Evolutionary conservation across 208 protist genomes (phyloP).

Genomic region (Trypanosoma boissoni): DNA sequence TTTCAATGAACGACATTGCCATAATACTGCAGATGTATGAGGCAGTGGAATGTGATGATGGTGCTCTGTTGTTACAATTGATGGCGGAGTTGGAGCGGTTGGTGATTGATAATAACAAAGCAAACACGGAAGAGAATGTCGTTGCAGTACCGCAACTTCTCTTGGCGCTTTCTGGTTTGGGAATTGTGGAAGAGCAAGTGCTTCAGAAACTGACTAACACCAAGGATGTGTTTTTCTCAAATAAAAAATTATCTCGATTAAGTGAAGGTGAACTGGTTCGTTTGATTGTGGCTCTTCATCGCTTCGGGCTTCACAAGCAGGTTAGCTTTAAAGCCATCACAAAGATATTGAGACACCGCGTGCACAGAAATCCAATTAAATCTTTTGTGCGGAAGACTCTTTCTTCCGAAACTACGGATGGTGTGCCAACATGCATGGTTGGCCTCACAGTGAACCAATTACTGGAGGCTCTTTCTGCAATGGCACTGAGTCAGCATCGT

Average conservation of each 20-base stretch:
- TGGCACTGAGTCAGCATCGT: slow-evolving; percentile 14
- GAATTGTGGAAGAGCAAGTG: slow-evolving; percentile 47
- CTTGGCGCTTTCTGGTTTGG: slow-evolving; percentile 47
- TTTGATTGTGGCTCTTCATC: slow-evolving; percentile 57
- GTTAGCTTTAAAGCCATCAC: slow-evolving; percentile 31
- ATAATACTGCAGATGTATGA: slow-evolving; percentile 60
- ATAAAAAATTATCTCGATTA: slow-evolving; percentile 34
- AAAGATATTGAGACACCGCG: slow-evolving; percentile 16
- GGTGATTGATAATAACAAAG: slow-evolving; percentile 8
- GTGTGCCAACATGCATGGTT: neutral
- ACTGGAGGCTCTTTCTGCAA: slow-evolving; percentile 30
- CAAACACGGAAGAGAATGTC: neutral
- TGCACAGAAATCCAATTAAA: slow-evolving; percentile 18
- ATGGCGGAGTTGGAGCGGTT: slow-evolving; percentile 49
- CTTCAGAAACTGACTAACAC: slow-evolving; percentile 34
- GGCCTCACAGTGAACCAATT: slow-evolving; percentile 21
- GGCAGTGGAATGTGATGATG: slow-evolving; percentile 50
- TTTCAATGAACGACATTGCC: slow-evolving; percentile 43
- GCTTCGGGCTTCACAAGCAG: slow-evolving; percentile 69
- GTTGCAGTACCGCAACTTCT: slow-evolving; percentile 36
- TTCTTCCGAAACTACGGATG: neutral
- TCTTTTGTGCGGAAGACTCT: neutral
- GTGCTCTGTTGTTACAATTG: slow-evolving; percentile 51
- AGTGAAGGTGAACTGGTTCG: slow-evolving; percentile 35
- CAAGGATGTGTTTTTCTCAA: neutral